phyloP scores from a whole-genome alignment of 2,329 filamentous ascomycete genomes.

The Huntiella omanensis region DNA sequence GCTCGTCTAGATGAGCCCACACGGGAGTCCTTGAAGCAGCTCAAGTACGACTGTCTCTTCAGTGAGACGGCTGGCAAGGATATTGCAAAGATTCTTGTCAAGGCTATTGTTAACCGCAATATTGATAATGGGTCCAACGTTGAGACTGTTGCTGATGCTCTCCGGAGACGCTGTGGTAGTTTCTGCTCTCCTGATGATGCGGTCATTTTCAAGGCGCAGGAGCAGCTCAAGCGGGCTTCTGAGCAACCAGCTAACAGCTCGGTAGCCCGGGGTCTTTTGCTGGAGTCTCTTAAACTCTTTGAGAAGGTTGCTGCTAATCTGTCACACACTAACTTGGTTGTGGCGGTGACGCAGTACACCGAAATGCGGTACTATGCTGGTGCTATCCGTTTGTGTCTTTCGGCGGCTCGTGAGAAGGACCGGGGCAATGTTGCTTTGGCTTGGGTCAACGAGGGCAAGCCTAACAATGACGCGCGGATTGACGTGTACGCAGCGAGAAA shows the following conservation, averaged over 20 bases:
- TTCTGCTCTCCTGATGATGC: constrained; percentile 97
- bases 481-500: constrained; percentile 52
- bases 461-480: constrained; percentile 49
- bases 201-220: constrained; percentile 94
- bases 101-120: constrained; percentile 94
- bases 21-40: constrained; percentile 48
- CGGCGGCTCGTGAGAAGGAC: constrained; percentile 68
- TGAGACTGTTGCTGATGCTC: constrained; percentile 88
- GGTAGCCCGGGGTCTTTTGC: constrained; percentile 57
- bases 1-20: constrained; percentile 51
- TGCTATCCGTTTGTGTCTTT: constrained; percentile 71
- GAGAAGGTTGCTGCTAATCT: constrained; percentile 72
- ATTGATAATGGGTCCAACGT: constrained; percentile 95
- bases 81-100: constrained; percentile 83
- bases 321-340: constrained; percentile 59
- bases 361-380: constrained; percentile 78
- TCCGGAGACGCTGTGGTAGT: constrained; percentile 78
- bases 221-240: constrained; percentile 73
- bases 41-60: constrained; percentile 83
- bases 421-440: constrained; percentile 67
- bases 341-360: constrained; percentile 63
- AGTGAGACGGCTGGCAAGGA: constrained; percentile 63
- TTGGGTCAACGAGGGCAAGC: constrained; percentile 74
- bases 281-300: constrained; percentile 77
- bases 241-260: constrained; percentile 62